phyloP scores from a whole-genome alignment of 139 green algal species.

The Chlorokybus atmophyticus region DNA sequence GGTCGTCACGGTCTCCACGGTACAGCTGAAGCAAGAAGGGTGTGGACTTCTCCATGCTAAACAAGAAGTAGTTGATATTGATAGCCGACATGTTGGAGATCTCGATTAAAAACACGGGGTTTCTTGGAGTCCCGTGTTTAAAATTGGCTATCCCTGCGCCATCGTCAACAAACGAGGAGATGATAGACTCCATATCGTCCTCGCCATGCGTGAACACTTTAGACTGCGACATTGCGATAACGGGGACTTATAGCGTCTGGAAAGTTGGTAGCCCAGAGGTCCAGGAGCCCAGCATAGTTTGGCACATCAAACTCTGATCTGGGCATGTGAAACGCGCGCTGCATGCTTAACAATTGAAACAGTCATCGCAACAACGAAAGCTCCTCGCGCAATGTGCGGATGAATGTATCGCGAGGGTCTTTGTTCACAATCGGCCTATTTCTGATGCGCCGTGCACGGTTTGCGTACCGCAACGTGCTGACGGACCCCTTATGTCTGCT shows the following conservation, averaged over 20 bases:
- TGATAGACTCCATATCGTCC: background rate
- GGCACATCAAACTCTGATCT: too few species aligned
- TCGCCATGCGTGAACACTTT: too few species aligned
- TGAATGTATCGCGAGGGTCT: conserved; percentile 40
- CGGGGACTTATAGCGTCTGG: too few species aligned
- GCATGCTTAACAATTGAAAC: too few species aligned
- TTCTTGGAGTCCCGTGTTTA: background rate
- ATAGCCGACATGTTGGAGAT: background rate
- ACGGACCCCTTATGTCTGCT: conserved; percentile 1
- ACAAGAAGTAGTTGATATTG: background rate
- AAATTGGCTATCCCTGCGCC: background rate
- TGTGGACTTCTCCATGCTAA: background rate
- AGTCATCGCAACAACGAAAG: conserved; percentile 4
- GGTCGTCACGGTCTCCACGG: background rate
- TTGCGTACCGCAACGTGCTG: conserved; percentile 54
- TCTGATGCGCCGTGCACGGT: conserved; percentile 69
- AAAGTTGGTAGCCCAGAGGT: too few species aligned
- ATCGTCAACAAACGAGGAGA: background rate
- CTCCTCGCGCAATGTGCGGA: conserved; percentile 1
- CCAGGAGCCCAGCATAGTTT: too few species aligned
- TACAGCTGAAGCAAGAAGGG: background rate
- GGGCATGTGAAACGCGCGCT: too few species aligned
- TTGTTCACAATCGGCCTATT: conserved; percentile 86
- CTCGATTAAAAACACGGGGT: background rate
- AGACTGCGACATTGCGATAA: too few species aligned